A percentile compares a stretch with the other conserved stretches of the same genome.
Conservation (phyloP, 805 yeast genomes). For the Cyberlindnera bimundalis region DNA sequence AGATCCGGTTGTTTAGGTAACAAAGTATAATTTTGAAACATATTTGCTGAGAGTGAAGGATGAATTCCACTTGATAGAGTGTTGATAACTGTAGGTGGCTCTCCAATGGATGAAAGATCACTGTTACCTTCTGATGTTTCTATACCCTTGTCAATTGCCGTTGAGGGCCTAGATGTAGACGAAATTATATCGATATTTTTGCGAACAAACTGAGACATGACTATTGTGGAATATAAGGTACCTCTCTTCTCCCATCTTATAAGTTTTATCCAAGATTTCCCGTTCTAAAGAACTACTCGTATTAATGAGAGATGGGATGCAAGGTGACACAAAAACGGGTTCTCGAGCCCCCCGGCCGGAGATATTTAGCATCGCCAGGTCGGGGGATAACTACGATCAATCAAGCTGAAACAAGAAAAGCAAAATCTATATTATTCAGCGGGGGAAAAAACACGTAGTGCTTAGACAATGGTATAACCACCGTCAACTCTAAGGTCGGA, state of each 20-base stretch:
- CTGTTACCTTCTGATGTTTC: not conserved
- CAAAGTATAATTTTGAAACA: constrained; percentile 9
- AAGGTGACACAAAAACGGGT: constrained; percentile 2
- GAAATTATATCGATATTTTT: constrained; percentile 21
- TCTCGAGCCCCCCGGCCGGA: too few species aligned
- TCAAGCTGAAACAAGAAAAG: too few species aligned
- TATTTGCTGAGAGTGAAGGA: not conserved
- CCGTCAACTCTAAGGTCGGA: constrained; percentile 78
- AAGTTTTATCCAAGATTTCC: too few species aligned
- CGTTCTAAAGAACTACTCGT: too few species aligned
- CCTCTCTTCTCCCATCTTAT: too few species aligned
- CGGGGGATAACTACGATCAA: too few species aligned
- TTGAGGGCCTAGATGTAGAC: constrained; percentile 14
- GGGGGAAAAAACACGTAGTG: too few species aligned
- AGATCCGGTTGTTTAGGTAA: constrained; percentile 1
- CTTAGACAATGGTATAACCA: constrained; percentile 47
- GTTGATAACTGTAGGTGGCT: not conserved
- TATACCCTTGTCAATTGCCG: not conserved
- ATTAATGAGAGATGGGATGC: too few species aligned
- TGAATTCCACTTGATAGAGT: too few species aligned
- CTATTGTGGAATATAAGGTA: too few species aligned
- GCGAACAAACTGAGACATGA: constrained; percentile 25
- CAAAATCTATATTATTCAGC: too few species aligned
- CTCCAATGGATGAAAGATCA: not conserved
- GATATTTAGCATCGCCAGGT: too few species aligned